Percentiles rank a stretch among this genome's conserved stretches.
Evolutionary conservation across 2,329 filamentous ascomycete species (phyloP).

Genomic region (Rutstroemia sp.): DNA sequence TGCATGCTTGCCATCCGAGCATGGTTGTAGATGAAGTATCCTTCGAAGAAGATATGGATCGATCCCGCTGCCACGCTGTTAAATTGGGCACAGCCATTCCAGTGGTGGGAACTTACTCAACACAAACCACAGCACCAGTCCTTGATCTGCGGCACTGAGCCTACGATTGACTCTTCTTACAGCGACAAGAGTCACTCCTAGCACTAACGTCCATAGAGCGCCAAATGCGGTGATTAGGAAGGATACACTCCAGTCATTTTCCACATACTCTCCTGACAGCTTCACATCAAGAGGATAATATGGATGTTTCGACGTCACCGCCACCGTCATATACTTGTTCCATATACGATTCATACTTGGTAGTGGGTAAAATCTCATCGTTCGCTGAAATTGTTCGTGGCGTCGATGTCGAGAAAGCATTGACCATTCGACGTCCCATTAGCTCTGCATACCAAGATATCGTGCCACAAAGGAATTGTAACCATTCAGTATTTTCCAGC

Average conservation of each 20-base stretch:
- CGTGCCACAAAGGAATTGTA: neutral
- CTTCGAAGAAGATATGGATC: conserved; percentile 28
- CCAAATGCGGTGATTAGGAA: conserved; percentile 21
- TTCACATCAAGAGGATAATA: conserved; percentile 21
- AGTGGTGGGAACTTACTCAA: conserved; percentile 35
- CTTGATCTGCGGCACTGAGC: conserved; percentile 18
- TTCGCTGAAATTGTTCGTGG: neutral
- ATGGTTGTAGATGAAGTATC: conserved; percentile 44
- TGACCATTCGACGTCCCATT: neutral
- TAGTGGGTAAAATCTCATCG: conserved; percentile 2
- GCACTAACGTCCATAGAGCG: conserved; percentile 15
- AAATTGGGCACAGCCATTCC: conserved; percentile 24
- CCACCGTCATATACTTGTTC: conserved; percentile 1
- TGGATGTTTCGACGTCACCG: conserved; percentile 16
- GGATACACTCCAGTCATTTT: conserved; percentile 17
- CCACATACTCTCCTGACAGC: conserved; percentile 21
- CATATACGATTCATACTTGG: neutral
- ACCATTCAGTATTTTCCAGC: neutral
- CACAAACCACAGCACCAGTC: conserved; percentile 26
- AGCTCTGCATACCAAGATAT: neutral
- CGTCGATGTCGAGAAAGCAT: neutral
- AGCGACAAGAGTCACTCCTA: conserved; percentile 14
- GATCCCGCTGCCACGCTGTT: conserved; percentile 29
- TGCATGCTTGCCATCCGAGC: conserved; percentile 33
- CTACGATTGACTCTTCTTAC: conserved; percentile 17